Evolutionary conservation across 1,284 basidiomycete species (phyloP), one percentile per base, ranked within the genome.

Genomic region (Ustilago xerochloae): DNA sequence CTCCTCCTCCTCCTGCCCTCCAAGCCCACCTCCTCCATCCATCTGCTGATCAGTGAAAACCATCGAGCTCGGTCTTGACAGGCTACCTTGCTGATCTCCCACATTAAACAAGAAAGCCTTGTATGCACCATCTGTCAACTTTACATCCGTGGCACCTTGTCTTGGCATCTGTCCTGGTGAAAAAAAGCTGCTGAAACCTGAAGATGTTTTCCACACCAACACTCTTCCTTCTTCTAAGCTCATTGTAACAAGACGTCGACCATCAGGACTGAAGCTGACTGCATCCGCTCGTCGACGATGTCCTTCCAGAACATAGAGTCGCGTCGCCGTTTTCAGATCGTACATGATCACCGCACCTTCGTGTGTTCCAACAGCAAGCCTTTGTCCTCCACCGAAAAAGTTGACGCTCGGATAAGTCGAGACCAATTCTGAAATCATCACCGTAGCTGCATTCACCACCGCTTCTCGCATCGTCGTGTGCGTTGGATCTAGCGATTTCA

Each of bases 401-500:
- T 93, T 93, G 13, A 98, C 90, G 0, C 90, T 91, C 0, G 94
- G 94, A 84, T 94, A 99, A 1, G 94, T 57, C 20, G 18, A 45
- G 93, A 91, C 84, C 92, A 92, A 53, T 92, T 92, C 47, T 94
- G 87, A 51, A 63, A 84, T 82, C 75, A 99, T 97, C 74, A 97
- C 93, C 0, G 95, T 98, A 0, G 94, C 96, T 0, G 93, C 90
- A 74, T 95, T 92, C 52, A 93, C 87, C 2, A 98, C 91, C 0
- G 92, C 92, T 46, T 97, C 93, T 15, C 97, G 89, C 82, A 92
- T 89, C 12, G 90, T 87, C 0, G 90, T 92, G 10, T 90, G 88
- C 77, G 93, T 95, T 12, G 96, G 97, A 85, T 99, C 96, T 41
- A 99, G 87, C 8, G 93, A 97, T 84, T 95, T 97, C 22, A 99